These are phyloP conservation scores for Apiospora malaysiana DNA, from an alignment of 2,329 filamentous ascomycete genomes.

Conservation along the genomic window DNA sequence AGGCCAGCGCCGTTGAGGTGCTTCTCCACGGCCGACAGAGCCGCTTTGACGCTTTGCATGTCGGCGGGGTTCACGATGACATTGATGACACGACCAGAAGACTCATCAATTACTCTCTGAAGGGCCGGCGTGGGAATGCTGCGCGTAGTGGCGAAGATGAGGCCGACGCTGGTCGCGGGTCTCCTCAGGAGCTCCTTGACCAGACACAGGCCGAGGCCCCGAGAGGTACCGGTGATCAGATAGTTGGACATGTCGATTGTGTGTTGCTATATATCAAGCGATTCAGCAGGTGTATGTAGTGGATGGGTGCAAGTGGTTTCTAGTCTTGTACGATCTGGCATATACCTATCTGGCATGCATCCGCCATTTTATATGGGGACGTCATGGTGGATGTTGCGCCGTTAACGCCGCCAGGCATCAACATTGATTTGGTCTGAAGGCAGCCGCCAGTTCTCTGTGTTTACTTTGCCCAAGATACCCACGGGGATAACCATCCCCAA, in stretches of 20 bases:
- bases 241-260: conserved; percentile 42
- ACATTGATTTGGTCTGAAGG: background rate
- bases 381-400: background rate
- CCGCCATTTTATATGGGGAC: background rate
- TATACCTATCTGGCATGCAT: background rate
- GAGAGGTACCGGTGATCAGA: conserved; percentile 43
- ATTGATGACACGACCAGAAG: conserved; percentile 41
- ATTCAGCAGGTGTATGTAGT: no score
- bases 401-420: no score
- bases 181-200: conserved; percentile 34
- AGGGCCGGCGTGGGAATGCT: conserved; percentile 39
- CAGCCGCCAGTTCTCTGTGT: background rate
- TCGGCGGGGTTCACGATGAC: conserved; percentile 47
- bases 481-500: background rate
- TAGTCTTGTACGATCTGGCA: background rate
- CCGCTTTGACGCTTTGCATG: conserved; percentile 41
- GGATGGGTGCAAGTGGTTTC: background rate
- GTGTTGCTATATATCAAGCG: background rate
- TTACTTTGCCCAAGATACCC: background rate
- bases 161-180: conserved; percentile 34
- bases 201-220: conserved; percentile 45
- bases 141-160: conserved; percentile 49
- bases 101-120: conserved; percentile 40
- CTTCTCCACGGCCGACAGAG: conserved; percentile 39
- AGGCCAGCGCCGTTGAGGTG: conserved; percentile 45